Evolutionary conservation across 495 filamentous ascomycete species (phyloP).

Genomic region (Echria macrotheca): DNA sequence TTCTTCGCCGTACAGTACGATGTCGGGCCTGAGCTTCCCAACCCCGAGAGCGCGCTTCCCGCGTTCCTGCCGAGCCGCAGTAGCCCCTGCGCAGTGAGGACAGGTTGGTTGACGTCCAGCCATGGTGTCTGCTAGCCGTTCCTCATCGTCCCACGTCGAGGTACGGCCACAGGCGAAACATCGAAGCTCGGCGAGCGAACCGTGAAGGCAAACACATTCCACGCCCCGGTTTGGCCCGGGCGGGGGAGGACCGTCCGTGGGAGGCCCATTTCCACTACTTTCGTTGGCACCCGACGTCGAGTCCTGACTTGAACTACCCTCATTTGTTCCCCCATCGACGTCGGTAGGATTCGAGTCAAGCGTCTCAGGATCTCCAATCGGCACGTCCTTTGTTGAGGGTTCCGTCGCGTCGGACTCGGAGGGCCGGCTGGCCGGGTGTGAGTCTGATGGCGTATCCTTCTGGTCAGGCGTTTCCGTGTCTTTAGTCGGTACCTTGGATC

Average conservation of each 20-base stretch:
- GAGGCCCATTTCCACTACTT: background rate
- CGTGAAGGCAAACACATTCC: slow-evolving; percentile 63
- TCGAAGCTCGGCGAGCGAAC: slow-evolving; percentile 53
- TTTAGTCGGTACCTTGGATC: slow-evolving; percentile 7
- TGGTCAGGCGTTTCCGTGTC: slow-evolving; percentile 13
- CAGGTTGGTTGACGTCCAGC: slow-evolving; percentile 59
- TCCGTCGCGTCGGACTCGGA: no score
- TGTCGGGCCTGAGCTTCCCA: slow-evolving; percentile 59
- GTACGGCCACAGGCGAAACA: slow-evolving; percentile 58
- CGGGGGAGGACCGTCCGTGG: slow-evolving; percentile 9
- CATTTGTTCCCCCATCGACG: no score
- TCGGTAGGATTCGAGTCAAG: no score
- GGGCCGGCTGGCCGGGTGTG: no score
- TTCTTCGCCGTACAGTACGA: slow-evolving; percentile 67
- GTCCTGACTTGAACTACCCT: no score
- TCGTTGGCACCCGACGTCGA: background rate
- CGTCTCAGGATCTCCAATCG: no score
- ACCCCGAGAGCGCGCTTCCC: slow-evolving; percentile 58
- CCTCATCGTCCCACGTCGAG: slow-evolving; percentile 54
- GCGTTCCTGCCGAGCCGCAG: slow-evolving; percentile 49
- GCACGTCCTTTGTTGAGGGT: no score
- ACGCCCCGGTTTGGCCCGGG: slow-evolving; percentile 38
- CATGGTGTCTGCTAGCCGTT: slow-evolving; percentile 42
- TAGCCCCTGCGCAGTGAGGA: slow-evolving; percentile 51
- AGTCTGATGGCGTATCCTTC: background rate